Percentiles rank a stretch among this genome's conserved stretches.
These are phyloP conservation scores for Coniella vitis DNA, from an alignment of 2,329 filamentous ascomycete genomes.

Conservation along the genomic window DNA sequence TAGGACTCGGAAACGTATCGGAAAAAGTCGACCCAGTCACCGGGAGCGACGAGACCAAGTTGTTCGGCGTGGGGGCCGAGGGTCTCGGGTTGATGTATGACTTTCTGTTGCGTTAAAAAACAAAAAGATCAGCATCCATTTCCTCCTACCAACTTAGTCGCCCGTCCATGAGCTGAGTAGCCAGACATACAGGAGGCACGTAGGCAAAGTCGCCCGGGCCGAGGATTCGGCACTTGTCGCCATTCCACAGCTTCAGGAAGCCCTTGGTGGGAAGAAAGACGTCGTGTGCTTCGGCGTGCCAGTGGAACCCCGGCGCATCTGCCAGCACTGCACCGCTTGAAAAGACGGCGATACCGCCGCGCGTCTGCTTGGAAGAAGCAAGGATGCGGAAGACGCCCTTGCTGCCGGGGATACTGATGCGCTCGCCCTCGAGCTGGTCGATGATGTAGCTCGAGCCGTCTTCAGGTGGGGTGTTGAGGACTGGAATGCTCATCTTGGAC, in stretches of 20 bases:
- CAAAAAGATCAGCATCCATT: neutral
- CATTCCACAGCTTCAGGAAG: conserved; percentile 49
- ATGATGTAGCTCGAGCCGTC: conserved; percentile 37
- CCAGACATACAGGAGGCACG: conserved; percentile 45
- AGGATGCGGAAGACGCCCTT: conserved; percentile 45
- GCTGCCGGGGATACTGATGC: conserved; percentile 44
- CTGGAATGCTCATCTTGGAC: conserved; percentile 29
- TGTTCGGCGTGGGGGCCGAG: conserved; percentile 48
- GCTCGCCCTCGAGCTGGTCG: conserved; percentile 42
- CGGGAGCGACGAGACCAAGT: conserved; percentile 47
- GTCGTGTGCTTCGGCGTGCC: conserved; percentile 49
- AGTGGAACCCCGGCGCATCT: conserved; percentile 47
- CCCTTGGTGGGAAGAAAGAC: conserved; percentile 51
- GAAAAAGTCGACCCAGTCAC: conserved; percentile 56
- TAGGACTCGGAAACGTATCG: conserved; percentile 49
- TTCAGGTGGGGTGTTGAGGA: conserved; percentile 29
- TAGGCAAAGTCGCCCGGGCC: conserved; percentile 51
- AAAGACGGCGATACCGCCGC: conserved; percentile 44
- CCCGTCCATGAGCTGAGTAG: too few species aligned
- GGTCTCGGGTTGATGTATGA: conserved; percentile 49
- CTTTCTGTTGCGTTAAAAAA: conserved; percentile 39
- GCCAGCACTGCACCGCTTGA: conserved; percentile 39
- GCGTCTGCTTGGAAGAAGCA: conserved; percentile 44
- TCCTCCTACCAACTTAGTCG: too few species aligned
- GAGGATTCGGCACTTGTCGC: conserved; percentile 47